A percentile compares a stretch with the other conserved stretches of the same genome.
Conservation (phyloP, 345 rosid species). For the Eucalyptus tenuipes region DNA sequence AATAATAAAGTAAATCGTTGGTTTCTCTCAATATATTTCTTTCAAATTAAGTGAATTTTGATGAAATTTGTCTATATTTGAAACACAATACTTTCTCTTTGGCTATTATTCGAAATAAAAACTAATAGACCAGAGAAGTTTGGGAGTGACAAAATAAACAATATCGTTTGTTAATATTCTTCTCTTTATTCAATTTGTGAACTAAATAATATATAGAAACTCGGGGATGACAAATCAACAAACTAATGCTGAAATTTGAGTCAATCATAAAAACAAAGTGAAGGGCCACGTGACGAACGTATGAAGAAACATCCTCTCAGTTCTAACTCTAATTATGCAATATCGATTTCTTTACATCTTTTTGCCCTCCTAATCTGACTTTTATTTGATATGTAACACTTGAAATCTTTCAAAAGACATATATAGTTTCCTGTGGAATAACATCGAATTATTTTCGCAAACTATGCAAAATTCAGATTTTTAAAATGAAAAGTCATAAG, state of each 20-base stretch:
- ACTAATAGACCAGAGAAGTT: too few species aligned
- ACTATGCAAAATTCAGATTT: not conserved
- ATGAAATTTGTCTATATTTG: not conserved
- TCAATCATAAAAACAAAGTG: not conserved
- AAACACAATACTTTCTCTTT: not conserved
- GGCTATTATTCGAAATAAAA: too few species aligned
- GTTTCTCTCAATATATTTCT: not conserved
- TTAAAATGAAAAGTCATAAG: not conserved
- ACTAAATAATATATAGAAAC: not conserved
- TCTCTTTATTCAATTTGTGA: not conserved
- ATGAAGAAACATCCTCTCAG: too few species aligned
- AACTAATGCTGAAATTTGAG: not conserved
- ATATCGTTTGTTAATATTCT: not conserved
- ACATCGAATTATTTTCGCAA: rapidly evolving
- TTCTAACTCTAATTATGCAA: too few species aligned
- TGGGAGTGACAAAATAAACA: not conserved
- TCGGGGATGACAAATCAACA: not conserved
- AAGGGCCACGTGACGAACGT: too few species aligned
- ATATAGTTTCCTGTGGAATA: rapidly evolving
- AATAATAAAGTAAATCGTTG: not conserved
- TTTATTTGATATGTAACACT: not conserved
- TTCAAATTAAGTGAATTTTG: not conserved
- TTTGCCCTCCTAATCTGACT: not conserved
- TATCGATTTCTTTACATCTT: not conserved
- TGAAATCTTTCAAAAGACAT: rapidly evolving